Base-by-base conservation (phyloP, 2,329 filamentous ascomycete genomes). In the Fusarium sp. region DNA sequence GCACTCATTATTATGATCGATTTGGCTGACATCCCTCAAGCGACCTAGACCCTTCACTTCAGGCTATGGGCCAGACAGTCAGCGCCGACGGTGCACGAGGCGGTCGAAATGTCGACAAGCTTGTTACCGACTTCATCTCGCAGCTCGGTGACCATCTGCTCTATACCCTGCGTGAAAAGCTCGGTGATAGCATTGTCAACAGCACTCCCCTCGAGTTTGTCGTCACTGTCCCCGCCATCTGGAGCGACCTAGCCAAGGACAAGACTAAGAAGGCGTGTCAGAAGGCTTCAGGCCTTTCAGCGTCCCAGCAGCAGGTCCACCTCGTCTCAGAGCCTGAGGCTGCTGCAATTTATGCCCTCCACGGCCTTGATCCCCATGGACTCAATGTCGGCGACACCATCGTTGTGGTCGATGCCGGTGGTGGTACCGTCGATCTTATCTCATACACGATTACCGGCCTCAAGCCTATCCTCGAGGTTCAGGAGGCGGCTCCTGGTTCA, bases 201-300 rank as follows among this genome's bases (percentile, higher is more conserved):
- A 80, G 70, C 44, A 85, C 78, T 0, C 77, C 81, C 2, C 75
- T 86, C 7, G 80, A 87, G 55, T 86, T 86, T 51, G 81, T 88
- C 44, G 74, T 88, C 44, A 87, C 86, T 0, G 85, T 88, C 0
- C 86, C 86, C 1, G 85, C 86, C 7, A 84, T 88, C 8, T 88
- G 86, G 86, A 85, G 81, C 45, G 85, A 87, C 42, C 75, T 80
- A 7, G 84, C 85, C 53, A 87, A 85, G 45, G 79, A 85, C 39
- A 82, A 81, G 62, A 88, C 84, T 2, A 77, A 78, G 45, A 77
- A 80, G 50, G 84, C 84, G 17, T 84, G 81, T 42, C 73, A 81
- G 59, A 74, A 71, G 13, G 79, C 81, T 15, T 68, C 72, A 2
- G 76, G 75, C 10, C 71, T 81, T 5, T 77, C 72, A 6, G 62